Conservation (phyloP, 1,284 basidiomycete species). For the Ceratobasidium sp. region DNA sequence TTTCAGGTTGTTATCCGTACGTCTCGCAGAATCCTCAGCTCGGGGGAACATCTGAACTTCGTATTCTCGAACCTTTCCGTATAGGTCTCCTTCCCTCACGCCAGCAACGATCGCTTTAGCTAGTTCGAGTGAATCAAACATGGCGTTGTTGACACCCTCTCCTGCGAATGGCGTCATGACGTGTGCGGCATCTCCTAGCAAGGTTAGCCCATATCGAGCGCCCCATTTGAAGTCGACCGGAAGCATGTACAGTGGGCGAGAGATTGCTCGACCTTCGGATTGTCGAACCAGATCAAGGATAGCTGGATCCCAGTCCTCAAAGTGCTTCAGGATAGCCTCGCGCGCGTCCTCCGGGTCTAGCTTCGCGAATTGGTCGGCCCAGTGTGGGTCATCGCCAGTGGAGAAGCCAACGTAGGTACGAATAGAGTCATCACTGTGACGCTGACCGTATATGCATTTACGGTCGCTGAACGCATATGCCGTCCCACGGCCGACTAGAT, state of each 20-base stretch:
- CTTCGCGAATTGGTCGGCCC: conserved; percentile 47
- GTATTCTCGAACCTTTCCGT: not conserved
- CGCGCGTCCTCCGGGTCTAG: not conserved
- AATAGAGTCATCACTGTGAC: conserved; percentile 55
- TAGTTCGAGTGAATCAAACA: conserved; percentile 55
- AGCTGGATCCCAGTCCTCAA: conserved; percentile 53
- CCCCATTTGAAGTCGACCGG: conserved; percentile 51
- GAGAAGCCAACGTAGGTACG: conserved; percentile 54
- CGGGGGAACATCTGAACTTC: not conserved
- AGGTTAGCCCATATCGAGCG: conserved; percentile 45
- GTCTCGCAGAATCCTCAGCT: not conserved
- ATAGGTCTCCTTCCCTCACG: not conserved
- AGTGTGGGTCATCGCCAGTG: conserved; percentile 52
- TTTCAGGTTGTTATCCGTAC: conserved; percentile 17
- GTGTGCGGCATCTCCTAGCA: conserved; percentile 65
- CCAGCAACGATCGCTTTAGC: conserved; percentile 52
- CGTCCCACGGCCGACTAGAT: conserved; percentile 55
- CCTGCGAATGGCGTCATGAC: conserved; percentile 64
- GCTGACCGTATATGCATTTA: conserved; percentile 57
- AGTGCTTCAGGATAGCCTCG: conserved; percentile 50
- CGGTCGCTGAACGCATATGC: conserved; percentile 53
- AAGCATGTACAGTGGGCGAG: conserved; percentile 52
- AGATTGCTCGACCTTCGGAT: conserved; percentile 51
- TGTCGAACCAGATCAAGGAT: conserved; percentile 52
- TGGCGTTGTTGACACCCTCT: conserved; percentile 62